Conservation (phyloP, 108 stramenopile species). For the Chaetoceros tenuissimus region DNA sequence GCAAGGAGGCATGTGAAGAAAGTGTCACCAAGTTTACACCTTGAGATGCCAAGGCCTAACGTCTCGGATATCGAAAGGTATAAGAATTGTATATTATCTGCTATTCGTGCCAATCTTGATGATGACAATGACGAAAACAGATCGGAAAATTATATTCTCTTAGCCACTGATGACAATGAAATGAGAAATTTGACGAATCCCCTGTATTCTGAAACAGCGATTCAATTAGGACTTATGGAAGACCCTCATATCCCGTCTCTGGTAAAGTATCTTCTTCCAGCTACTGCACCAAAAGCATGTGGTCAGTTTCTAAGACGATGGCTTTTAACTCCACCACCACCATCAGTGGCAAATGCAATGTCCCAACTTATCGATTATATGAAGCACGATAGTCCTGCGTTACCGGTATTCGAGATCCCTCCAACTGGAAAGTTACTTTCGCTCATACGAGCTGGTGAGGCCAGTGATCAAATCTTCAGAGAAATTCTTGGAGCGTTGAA, state of each 20-base stretch:
- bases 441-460: constrained; percentile 74
- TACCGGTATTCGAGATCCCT: constrained; percentile 35
- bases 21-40: constrained; percentile 23
- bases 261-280: constrained; percentile 43
- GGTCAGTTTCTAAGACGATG: constrained; percentile 58
- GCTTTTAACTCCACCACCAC: constrained; percentile 70
- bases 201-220: constrained; percentile 72
- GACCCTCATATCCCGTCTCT: constrained; percentile 61
- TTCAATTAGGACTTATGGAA: constrained; percentile 60
- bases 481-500: constrained; percentile 52
- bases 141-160: constrained; percentile 10
- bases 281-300: constrained; percentile 49
- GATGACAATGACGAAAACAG: constrained; percentile 11
- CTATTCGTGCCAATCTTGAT: constrained; percentile 17
- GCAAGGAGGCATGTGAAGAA: constrained; percentile 21
- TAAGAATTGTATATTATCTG: constrained; percentile 32
- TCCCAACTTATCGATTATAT: constrained; percentile 33
- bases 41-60: constrained; percentile 20
- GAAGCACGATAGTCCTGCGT: constrained; percentile 26
- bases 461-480: constrained; percentile 63
- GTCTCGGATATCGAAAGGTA: constrained; percentile 37
- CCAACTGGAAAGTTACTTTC: constrained; percentile 61
- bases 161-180: constrained; percentile 15
- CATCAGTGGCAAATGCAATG: constrained; percentile 59
- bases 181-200: constrained; percentile 24